Evolutionary conservation across 2,329 filamentous ascomycete species (phyloP), one percentile per base, ranked within the genome.

Genomic region (Rhynchosporium graminicola): DNA sequence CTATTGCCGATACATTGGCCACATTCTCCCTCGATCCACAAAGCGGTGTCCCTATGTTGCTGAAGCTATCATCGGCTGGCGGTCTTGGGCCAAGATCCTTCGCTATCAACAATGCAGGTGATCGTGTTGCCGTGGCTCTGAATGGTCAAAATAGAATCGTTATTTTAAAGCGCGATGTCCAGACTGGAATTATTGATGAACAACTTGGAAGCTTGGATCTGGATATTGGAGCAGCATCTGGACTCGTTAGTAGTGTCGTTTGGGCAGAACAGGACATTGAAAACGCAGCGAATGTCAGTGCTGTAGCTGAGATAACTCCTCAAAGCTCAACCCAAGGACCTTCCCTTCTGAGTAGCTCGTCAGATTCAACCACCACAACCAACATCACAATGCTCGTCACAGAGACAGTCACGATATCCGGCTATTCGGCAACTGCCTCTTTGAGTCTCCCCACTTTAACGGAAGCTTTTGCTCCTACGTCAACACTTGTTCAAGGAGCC

Each of bases 41-140:
- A 12, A 55, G 76, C 28, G 78, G 78, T 20, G 73, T 69, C n/a
- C 65, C 80, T 4, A 66, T 61, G 0, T 77, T 78, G 59, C 69
- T 75, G 3, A 72, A 79, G 55, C 70, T 79, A 7, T 75, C 73
- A 52, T 76, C 79, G 8, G 74, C 76, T 0, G 78, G 78, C 15
- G 80, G 80, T 1, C 62, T 59, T 1, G 77, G 72, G 65, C 79
- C 80, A 0, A 72, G 80, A 5, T 76, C 78, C 42, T 80, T 80
- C 67, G 73, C 70, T 26, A 60, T 79, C 31, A 80, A 79, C 66
- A 72, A 72, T 13, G 72, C 72, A 13, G 79, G 79, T 0, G 71
- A 73, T 40, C 57, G 77, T 51, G 72, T 80, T 9, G 78, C 78
- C 9, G 42, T 60, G 8, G 59, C 48, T 0, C 15, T 60, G 31